phyloP scores from a whole-genome alignment of 2,329 filamentous ascomycete genomes.

The Aphanoascus verrucosus region DNA sequence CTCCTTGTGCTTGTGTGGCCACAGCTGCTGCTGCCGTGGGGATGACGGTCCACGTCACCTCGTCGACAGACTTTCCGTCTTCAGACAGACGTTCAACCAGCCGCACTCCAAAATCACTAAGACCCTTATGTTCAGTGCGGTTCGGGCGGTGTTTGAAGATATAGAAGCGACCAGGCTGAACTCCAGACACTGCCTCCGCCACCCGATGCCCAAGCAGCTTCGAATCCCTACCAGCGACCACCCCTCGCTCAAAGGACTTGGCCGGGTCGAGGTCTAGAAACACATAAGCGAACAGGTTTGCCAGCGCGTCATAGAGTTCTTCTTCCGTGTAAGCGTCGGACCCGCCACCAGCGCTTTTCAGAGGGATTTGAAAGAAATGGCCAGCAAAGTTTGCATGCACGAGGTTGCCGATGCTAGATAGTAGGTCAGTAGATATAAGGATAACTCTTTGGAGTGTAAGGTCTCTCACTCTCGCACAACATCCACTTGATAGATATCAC shows the following conservation, averaged over 20 bases:
- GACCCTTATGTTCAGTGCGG: slow-evolving; percentile 21
- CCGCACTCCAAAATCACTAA: slow-evolving; percentile 44
- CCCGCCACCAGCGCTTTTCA: slow-evolving; percentile 21
- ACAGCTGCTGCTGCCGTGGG: slow-evolving; percentile 48
- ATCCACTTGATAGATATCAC: slow-evolving; percentile 22
- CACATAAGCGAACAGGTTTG: slow-evolving; percentile 40
- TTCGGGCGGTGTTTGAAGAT: slow-evolving; percentile 23
- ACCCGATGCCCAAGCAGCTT: slow-evolving; percentile 30
- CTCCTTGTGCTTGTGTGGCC: slow-evolving; percentile 48
- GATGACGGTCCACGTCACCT: slow-evolving; percentile 48
- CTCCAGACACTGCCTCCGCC: slow-evolving; percentile 33
- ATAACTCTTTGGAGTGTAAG: slow-evolving; percentile 16
- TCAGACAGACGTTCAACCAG: slow-evolving; percentile 45
- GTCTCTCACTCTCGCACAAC: slow-evolving; percentile 19
- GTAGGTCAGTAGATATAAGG: neutral
- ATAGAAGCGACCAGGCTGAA: slow-evolving; percentile 20
- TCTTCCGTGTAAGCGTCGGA: slow-evolving; percentile 38
- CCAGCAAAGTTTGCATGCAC: slow-evolving; percentile 24
- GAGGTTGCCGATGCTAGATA: slow-evolving; percentile 21
- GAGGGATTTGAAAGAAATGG: slow-evolving; percentile 20
- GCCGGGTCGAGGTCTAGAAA: slow-evolving; percentile 40
- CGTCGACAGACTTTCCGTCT: slow-evolving; percentile 36
- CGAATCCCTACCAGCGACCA: slow-evolving; percentile 33
- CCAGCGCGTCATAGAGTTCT: slow-evolving; percentile 43
- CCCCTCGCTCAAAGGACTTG: slow-evolving; percentile 38